Conservation (phyloP, 1,284 basidiomycete species). For the Leccinum pachyderme region DNA sequence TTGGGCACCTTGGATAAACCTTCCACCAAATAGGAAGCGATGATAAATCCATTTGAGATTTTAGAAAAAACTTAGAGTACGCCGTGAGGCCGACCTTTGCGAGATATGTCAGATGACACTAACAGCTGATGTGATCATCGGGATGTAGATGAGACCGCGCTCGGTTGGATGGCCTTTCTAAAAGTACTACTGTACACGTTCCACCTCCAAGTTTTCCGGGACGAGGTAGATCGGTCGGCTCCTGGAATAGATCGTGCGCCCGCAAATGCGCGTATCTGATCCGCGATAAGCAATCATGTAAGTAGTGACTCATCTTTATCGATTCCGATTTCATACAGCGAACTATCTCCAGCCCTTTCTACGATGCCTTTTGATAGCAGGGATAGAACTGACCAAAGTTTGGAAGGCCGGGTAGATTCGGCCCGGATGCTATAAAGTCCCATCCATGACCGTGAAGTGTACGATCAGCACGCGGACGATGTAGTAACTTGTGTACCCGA, state of each 20-base stretch:
- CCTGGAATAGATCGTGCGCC: neutral
- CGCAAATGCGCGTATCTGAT: neutral
- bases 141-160: neutral
- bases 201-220: neutral
- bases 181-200: neutral
- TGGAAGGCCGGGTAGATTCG: neutral
- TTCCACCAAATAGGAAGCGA: conserved; percentile 31
- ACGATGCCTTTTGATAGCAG: neutral
- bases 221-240: neutral
- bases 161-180: neutral
- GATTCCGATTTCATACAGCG: neutral
- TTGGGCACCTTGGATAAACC: conserved; percentile 70
- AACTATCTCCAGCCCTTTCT: neutral
- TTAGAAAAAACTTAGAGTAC: neutral
- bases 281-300: neutral
- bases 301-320: neutral
- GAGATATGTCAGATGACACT: neutral
- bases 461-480: neutral
- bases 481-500: neutral
- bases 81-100: neutral
- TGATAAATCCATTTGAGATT: neutral
- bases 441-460: neutral
- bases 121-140: neutral
- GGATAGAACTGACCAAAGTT: neutral
- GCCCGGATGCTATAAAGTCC: neutral